Evolutionary conservation across 2,329 filamentous ascomycete species (phyloP), one percentile per base, ranked within the genome.

Genomic region (Verticillium longisporum): DNA sequence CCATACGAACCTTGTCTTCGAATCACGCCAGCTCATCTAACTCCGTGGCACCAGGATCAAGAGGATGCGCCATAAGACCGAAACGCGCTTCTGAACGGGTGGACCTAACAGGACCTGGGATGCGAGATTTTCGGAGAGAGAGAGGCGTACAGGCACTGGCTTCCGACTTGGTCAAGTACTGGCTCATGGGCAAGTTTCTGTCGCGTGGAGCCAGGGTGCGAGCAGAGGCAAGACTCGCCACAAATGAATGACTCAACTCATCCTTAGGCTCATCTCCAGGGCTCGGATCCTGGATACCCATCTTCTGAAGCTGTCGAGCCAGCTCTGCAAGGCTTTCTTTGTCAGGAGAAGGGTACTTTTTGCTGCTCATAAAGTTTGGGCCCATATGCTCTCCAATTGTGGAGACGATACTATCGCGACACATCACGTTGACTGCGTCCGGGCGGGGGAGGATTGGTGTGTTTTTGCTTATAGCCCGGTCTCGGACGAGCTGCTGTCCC

Each of bases 281-380:
- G 4, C 7, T 10, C 18, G 45, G 45, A 9, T 18, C 45, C 11
- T 53, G 50, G 38, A 63, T 6, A 21, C 61, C 26, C 32, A 59
- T 18, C 13, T 21, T 6, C 9, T 69, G 70, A 18, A 79, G 71
- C 1, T 72, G 73, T 36, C 63, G 61, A 57, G 75, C 73, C 31
- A 79, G 67, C n/a, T 72, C 67, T 57, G 77, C 72, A 26, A 80
- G 66, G 10, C 72, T 73, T 34, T 70, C 68, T 61, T 78, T 78
- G 68, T 73, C 78, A 2, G 78, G 77, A 2, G 77, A 79, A 6
- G 77, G 78, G 45, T 80, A 77, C 61, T 79, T 80, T 69, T 80
- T 80, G 15, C 31, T 61, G 45, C n/a, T 56, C n/a, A 15, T 10
- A 55, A 11, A 58, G 11, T 2, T 61, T 57, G 6, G 31, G 14